Conservation (phyloP, 2,329 filamentous ascomycete genomes). For the Curvularia verruculosa region DNA sequence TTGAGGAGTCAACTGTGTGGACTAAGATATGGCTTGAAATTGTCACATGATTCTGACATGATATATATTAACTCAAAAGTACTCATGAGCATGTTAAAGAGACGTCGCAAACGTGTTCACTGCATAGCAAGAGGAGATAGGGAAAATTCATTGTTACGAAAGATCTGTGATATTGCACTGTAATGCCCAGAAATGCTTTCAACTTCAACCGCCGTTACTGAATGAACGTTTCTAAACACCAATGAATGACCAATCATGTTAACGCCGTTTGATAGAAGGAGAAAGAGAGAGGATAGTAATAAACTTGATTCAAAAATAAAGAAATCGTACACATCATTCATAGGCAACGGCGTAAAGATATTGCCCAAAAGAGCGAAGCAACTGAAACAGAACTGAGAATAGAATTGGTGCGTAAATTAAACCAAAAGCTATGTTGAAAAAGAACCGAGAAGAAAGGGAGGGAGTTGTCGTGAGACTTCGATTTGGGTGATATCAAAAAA, state of each 20-base stretch:
- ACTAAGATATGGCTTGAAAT: too few relatives aligned
- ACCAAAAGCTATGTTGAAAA: background rate
- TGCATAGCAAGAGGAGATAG: background rate
- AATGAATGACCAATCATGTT: background rate
- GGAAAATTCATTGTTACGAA: background rate
- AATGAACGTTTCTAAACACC: background rate
- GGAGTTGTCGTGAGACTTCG: background rate
- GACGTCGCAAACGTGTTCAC: background rate
- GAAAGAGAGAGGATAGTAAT: background rate
- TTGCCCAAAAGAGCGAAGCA: background rate
- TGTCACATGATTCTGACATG: too few relatives aligned
- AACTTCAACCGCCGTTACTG: background rate
- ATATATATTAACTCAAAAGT: too few relatives aligned
- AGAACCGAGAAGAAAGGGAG: background rate
- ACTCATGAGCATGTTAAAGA: background rate
- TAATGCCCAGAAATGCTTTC: background rate
- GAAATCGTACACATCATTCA: background rate
- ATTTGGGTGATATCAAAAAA: background rate
- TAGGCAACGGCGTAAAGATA: background rate
- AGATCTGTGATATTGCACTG: background rate
- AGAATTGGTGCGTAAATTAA: background rate
- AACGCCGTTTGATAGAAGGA: background rate
- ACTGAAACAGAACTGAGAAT: background rate
- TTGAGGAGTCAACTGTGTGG: too few relatives aligned
- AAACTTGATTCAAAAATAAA: background rate